These are phyloP conservation scores for Schizosaccharomyces lindneri DNA, from an alignment of 805 yeast species.

Conservation along the genomic window DNA sequence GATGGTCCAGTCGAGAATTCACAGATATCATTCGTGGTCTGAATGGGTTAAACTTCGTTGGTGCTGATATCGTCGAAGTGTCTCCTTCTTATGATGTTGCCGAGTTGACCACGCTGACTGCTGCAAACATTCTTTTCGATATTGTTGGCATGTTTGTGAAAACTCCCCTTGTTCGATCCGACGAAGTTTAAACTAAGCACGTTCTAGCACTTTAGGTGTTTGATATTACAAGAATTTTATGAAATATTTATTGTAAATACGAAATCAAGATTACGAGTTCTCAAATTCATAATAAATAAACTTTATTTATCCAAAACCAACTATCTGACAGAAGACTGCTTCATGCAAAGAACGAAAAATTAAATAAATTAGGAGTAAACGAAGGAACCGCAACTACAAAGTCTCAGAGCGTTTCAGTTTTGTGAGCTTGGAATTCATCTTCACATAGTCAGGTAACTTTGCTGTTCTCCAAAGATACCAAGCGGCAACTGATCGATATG, in stretches of 20 bases:
- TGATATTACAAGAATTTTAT: too few relatives aligned
- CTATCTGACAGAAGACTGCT: too few relatives aligned
- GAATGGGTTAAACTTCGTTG: slow-evolving; percentile 35
- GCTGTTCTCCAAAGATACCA: not conserved
- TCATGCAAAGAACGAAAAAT: too few relatives aligned
- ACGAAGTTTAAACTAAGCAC: not conserved
- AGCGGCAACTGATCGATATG: not conserved
- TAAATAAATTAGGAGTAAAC: too few relatives aligned
- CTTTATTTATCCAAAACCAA: too few relatives aligned
- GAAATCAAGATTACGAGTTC: too few relatives aligned
- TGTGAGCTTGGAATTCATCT: not conserved
- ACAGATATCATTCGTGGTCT: slow-evolving; percentile 25
- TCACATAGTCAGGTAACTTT: not conserved
- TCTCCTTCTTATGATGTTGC: slow-evolving; percentile 28
- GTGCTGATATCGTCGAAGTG: slow-evolving; percentile 58
- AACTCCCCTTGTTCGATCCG: not conserved
- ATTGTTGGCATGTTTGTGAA: not conserved
- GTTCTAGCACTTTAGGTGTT: too few relatives aligned
- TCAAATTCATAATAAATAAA: too few relatives aligned
- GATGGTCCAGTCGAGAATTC: slow-evolving; percentile 30
- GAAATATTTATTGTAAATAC: too few relatives aligned
- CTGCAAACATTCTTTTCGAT: not conserved
- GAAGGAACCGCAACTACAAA: not conserved
- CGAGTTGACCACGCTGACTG: not conserved
- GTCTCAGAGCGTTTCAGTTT: not conserved